These are phyloP conservation scores for Castanospermum australe DNA, from an alignment of 306 rosid genomes.

Conservation along the genomic window DNA sequence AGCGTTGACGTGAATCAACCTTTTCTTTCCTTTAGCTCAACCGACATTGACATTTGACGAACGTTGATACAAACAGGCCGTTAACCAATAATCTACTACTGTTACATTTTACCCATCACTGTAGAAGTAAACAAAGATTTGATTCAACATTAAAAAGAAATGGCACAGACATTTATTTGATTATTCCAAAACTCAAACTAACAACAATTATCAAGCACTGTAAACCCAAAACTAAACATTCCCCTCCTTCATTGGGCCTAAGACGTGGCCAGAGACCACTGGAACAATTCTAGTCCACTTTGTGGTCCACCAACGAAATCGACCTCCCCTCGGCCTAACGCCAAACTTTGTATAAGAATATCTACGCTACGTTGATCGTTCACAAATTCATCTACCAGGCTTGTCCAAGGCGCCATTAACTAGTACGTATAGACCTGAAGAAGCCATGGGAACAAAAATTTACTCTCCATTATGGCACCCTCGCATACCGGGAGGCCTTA, in stretches of 20 bases:
- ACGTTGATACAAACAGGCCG: no score
- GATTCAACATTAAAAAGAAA: neutral
- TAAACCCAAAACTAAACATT: neutral
- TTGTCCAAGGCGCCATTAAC: slow-evolving; percentile 54
- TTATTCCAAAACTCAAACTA: neutral
- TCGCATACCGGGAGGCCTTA: slow-evolving; percentile 50
- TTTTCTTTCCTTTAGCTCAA: no score
- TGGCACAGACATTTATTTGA: neutral
- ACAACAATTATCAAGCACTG: neutral
- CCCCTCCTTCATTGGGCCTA: neutral
- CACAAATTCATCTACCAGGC: neutral
- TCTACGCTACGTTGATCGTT: neutral
- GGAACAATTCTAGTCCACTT: neutral
- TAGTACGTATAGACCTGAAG: slow-evolving; percentile 47
- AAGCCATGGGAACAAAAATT: slow-evolving; percentile 57
- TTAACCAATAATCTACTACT: neutral
- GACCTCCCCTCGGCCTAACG: neutral
- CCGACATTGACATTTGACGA: no score
- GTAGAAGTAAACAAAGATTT: neutral
- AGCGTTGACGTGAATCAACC: no score
- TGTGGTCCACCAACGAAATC: slow-evolving; percentile 15
- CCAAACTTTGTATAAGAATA: neutral
- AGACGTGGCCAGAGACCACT: neutral
- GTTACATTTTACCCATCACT: neutral
- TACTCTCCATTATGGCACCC: slow-evolving; percentile 61